Conservation (phyloP, 371 early-diverging fungal species). For the Mucor mucedo region DNA sequence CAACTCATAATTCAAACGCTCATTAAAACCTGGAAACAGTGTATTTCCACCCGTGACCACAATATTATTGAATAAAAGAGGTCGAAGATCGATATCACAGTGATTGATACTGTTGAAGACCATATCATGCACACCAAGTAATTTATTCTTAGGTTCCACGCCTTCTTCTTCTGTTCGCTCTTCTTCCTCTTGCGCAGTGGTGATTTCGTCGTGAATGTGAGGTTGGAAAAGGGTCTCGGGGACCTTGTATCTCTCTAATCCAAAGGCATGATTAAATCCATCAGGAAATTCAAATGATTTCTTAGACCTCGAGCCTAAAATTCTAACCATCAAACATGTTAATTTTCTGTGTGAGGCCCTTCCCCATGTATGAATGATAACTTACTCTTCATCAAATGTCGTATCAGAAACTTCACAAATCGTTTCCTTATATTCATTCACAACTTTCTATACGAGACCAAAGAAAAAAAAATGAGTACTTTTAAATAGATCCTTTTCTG, state of each 20-base stretch:
- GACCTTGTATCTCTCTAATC: conserved; percentile 78
- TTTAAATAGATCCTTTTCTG: background rate
- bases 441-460: conserved; percentile 41
- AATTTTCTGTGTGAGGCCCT: background rate
- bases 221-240: conserved; percentile 82
- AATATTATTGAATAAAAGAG: conserved; percentile 77
- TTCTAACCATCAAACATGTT: background rate
- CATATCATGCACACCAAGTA: conserved; percentile 67
- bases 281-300: conserved; percentile 93
- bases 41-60: conserved; percentile 93
- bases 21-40: conserved; percentile 84
- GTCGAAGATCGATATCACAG: conserved; percentile 90
- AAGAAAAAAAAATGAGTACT: background rate
- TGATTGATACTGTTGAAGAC: conserved; percentile 69
- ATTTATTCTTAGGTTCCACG: conserved; percentile 7
- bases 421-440: conserved; percentile 92
- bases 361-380: background rate
- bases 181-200: background rate
- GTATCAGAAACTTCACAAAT: conserved; percentile 83
- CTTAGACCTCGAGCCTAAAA: conserved; percentile 63
- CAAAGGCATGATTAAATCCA: conserved; percentile 88
- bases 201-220: background rate
- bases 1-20: conserved; percentile 81
- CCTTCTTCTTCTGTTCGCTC: conserved; percentile 13
- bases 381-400: conserved; percentile 73